These are phyloP conservation scores for Cryptosporidium ryanae DNA, from an alignment of 169 alveolate species.

Conservation along the genomic window DNA sequence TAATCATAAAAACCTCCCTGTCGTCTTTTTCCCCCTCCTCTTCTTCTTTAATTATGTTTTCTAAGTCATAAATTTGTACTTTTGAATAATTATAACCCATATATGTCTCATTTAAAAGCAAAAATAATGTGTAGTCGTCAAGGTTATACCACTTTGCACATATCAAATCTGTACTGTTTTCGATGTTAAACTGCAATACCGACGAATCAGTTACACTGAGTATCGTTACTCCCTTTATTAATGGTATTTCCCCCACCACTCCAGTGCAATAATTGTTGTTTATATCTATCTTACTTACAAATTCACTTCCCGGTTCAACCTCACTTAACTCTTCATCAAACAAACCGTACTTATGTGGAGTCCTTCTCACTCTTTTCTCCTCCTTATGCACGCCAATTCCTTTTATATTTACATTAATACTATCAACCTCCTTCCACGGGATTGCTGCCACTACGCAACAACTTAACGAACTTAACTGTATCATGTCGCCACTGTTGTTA, in stretches of 20 bases:
- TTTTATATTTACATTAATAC: not conserved
- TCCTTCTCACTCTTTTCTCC: not conserved
- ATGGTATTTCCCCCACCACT: slow-evolving; percentile 6
- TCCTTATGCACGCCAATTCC: not conserved
- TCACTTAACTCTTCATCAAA: slow-evolving; percentile 30
- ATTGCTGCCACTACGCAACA: slow-evolving; percentile 52
- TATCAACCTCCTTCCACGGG: slow-evolving; percentile 17
- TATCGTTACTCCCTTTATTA: slow-evolving; percentile 2
- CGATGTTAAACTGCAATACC: not conserved
- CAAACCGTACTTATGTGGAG: slow-evolving; percentile 31
- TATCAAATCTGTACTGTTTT: not conserved
- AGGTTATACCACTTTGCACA: slow-evolving; percentile 37
- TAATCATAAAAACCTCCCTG: not conserved
- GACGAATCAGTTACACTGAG: not conserved
- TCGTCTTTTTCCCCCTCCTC: not conserved
- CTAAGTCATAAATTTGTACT: slow-evolving; percentile 18
- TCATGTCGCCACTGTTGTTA: slow-evolving; percentile 24
- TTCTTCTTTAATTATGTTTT: not conserved
- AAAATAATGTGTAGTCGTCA: slow-evolving; percentile 11
- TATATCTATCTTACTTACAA: not conserved
- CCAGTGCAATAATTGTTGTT: not conserved
- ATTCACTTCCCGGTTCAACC: not conserved
- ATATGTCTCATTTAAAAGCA: not conserved
- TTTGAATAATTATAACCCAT: not conserved
- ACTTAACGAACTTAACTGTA: slow-evolving; percentile 27